Evolutionary conservation across 1,139 yeast genomes (phyloP).

Genomic region (Debaryomyces subglobosus): DNA sequence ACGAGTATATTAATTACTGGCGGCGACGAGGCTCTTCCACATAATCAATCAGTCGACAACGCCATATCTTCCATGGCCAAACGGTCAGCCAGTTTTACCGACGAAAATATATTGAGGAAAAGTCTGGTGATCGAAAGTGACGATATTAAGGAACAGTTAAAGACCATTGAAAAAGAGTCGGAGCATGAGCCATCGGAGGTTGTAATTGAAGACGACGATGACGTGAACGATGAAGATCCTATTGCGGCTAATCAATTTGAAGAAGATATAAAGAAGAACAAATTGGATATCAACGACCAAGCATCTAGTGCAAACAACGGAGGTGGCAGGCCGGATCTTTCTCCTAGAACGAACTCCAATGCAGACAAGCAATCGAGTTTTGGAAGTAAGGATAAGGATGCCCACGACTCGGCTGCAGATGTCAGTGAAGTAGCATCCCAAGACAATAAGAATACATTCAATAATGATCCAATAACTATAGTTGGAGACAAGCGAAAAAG

Average conservation of each 20-base stretch:
- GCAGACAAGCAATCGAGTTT: not conserved
- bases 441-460: not conserved
- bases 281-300: conserved; percentile 10
- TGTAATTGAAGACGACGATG: not conserved
- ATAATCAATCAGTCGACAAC: conserved; percentile 16
- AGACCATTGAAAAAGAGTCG: not conserved
- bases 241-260: conserved; percentile 13
- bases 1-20: conserved; percentile 5
- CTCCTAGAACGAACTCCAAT: not conserved
- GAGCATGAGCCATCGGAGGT: not conserved
- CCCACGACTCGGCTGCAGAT: not conserved
- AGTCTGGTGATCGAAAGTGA: conserved; percentile 8
- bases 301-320: not conserved
- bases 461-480: conserved; percentile 15
- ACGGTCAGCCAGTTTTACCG: conserved; percentile 17
- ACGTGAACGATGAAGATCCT: not conserved
- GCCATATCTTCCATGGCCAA: conserved; percentile 19
- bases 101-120: conserved; percentile 16
- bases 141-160: not conserved
- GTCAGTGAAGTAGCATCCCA: not conserved
- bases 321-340: not conserved
- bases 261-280: conserved; percentile 16
- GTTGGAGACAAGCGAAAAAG: conserved; percentile 18
- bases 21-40: not conserved
- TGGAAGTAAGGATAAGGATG: not conserved